Conservation (phyloP, 164 flowering plant genomes). For the Kingdonia uniflora region DNA sequence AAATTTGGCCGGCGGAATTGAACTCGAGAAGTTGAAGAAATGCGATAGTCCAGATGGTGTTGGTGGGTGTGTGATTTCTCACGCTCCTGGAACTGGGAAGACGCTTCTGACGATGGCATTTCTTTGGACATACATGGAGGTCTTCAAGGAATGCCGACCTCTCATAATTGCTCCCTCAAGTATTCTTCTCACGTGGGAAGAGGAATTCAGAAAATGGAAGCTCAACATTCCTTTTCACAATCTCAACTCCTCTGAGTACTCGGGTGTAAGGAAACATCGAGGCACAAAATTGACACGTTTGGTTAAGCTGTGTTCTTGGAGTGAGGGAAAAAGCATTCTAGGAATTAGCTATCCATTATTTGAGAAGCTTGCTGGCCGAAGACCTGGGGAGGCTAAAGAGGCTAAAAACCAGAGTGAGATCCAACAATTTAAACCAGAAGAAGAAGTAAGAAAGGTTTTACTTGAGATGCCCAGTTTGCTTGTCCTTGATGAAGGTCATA, state of each 20-base stretch:
- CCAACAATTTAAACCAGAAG: conserved; percentile 1
- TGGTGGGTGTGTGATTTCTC: too few relatives aligned
- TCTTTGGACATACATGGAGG: conserved; percentile 39
- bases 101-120: too few relatives aligned
- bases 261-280: conserved; percentile 16
- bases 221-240: conserved; percentile 54
- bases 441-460: conserved; percentile 30
- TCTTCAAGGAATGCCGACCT: conserved; percentile 40
- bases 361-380: too few relatives aligned
- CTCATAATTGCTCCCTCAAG: conserved; percentile 63
- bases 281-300: conserved; percentile 22
- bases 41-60: not conserved
- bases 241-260: conserved; percentile 29
- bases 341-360: too few relatives aligned
- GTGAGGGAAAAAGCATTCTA: too few relatives aligned
- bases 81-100: too few relatives aligned
- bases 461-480: conserved; percentile 53
- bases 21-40: conserved; percentile 29
- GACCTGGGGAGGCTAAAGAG: too few relatives aligned
- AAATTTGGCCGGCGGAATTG: conserved; percentile 59
- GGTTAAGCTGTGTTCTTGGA: conserved; percentile 68
- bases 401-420: too few relatives aligned
- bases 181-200: conserved; percentile 82
- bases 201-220: conserved; percentile 64
- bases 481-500: conserved; percentile 92